Evolutionary conservation across 257 asterid species (phyloP).

Genomic region (Solanum piurae): DNA sequence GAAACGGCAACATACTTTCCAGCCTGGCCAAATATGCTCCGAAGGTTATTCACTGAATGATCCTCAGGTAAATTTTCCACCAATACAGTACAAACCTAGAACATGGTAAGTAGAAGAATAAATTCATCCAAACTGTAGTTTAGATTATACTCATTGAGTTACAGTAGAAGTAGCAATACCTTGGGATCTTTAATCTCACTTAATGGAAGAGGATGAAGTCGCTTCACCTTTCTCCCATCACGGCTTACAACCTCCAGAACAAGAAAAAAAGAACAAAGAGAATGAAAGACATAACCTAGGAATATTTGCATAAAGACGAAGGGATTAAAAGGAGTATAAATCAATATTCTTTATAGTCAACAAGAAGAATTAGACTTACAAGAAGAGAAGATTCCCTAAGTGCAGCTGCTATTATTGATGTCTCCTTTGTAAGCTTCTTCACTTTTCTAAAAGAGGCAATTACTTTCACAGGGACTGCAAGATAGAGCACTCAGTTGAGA

Average conservation of each 20-base stretch:
- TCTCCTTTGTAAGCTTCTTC: slow-evolving; percentile 77
- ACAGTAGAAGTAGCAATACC: slow-evolving; percentile 29
- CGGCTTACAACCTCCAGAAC: slow-evolving; percentile 66
- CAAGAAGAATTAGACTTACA: slow-evolving; percentile 34
- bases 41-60: slow-evolving; percentile 83
- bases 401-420: slow-evolving; percentile 56
- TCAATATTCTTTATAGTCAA: not conserved
- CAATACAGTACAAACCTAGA: slow-evolving; percentile 81
- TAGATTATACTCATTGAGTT: not conserved
- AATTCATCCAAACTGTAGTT: not conserved
- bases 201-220: slow-evolving; percentile 60
- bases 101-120: not conserved
- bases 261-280: not conserved
- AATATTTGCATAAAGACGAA: not conserved
- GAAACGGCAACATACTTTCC: slow-evolving; percentile 53
- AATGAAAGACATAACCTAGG: not conserved
- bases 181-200: slow-evolving; percentile 64
- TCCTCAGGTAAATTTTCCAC: slow-evolving; percentile 95
- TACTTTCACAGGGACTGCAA: slow-evolving; percentile 87
- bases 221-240: slow-evolving; percentile 74
- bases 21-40: slow-evolving; percentile 69
- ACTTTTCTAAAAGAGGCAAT: slow-evolving; percentile 74
- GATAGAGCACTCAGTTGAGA: slow-evolving; percentile 10
- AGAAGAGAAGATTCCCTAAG: slow-evolving; percentile 68
- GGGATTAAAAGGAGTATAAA: not conserved